Base-by-base conservation (phyloP, 441 rosid genomes). In the Omphalea diandra region DNA sequence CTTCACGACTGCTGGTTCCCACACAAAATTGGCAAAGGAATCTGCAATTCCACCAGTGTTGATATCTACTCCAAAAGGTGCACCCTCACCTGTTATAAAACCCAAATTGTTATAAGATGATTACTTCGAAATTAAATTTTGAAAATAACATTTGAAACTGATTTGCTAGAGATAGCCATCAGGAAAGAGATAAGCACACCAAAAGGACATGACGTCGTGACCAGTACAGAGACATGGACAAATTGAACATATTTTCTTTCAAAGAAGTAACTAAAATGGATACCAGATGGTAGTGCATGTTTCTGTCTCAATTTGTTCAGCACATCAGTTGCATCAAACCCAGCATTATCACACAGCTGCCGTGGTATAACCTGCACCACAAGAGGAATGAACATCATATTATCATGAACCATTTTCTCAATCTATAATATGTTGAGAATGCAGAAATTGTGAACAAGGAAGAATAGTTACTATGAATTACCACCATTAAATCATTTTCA, bases 1-100 rank as follows among this genome's bases (percentile, higher is more conserved):
- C 98, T 93, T 91, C 5, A 96, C 99, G 65, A 93, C 97, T 15
- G 99, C 87, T 74, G 99, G 99, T 68, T 96, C 99, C 99, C 99
- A 96, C 3, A 96, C 98, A 67, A 96, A 93, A 86, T 87, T 93
- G 14, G 96, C 88, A 81, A 83, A 93, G 20, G 99, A 93, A 85
- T 96, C 98, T 0, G 89, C 89, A 32, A 96, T 90, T 78, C 97
- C 99, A 46, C 97, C 98, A 15, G 96, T 87, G 82, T 96, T 96
- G 71, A 96, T 87, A 76, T 96, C 98, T 74, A 96, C 99, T 69
- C 99, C 99, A 71, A 85, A 96, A 60, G 86, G 88, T 7, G 97
- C 94, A 40, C 98, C 97, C 76, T 96, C 97, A 62, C 97, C 98
- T 91, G 81, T 70, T 67, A 50, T 54, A 55, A 65, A 52, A 6